A percentile compares a stretch with the other conserved stretches of the same genome.
Conservation (phyloP, 345 rosid genomes). For the Eucalyptus tenuipes region DNA sequence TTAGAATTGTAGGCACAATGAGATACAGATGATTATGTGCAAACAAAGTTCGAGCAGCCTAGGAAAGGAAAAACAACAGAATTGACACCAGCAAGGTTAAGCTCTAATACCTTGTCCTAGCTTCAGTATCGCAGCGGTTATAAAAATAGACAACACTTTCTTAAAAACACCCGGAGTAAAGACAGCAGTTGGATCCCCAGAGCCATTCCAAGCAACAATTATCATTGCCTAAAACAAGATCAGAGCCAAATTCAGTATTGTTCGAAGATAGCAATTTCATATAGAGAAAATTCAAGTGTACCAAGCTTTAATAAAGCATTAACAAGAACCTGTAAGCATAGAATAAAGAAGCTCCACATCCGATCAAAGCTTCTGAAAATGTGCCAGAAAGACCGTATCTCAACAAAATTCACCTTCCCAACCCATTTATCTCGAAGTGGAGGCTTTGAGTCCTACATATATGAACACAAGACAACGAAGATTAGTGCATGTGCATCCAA, state of each 20-base stretch:
- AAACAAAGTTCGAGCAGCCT: background rate
- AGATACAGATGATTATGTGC: background rate
- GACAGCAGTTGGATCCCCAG: conserved; percentile 40
- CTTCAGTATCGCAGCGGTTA: conserved; percentile 94
- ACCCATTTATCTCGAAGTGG: conserved; percentile 59
- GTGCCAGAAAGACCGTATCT: conserved; percentile 97
- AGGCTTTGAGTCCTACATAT: conserved; percentile 62
- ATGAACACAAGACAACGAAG: background rate
- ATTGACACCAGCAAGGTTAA: background rate
- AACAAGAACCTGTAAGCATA: conserved; percentile 65
- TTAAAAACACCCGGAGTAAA: conserved; percentile 54
- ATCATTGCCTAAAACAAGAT: conserved; percentile 65
- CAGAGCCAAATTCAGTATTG: conserved; percentile 2
- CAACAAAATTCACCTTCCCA: conserved; percentile 97
- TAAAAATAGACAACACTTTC: conserved; percentile 83
- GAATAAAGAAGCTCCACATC: conserved; percentile 96
- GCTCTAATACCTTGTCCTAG: conserved; percentile 78
- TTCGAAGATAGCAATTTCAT: background rate
- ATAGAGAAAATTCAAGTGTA: background rate
- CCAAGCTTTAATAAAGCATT: background rate
- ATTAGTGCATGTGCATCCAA: background rate
- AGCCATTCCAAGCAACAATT: conserved; percentile 88
- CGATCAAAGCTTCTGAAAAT: conserved; percentile 97
- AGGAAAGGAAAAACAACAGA: background rate
- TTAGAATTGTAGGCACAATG: background rate